Evolutionary conservation across 148 eudicot genomes (phyloP).

Genomic region (Rhododendron vialii): DNA sequence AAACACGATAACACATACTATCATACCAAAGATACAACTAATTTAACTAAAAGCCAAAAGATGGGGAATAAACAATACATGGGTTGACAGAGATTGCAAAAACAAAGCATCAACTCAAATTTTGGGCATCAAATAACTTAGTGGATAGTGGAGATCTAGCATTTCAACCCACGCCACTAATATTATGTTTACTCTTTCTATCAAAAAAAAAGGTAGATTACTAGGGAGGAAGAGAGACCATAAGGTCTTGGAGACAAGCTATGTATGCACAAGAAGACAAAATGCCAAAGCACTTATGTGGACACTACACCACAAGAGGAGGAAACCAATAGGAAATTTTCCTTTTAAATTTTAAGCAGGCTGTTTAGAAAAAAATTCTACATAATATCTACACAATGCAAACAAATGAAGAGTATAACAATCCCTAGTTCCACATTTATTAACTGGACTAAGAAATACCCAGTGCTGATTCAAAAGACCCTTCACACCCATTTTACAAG

Average conservation of each 20-base stretch:
- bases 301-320: background rate
- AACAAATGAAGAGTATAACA: background rate
- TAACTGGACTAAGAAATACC: background rate
- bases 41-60: background rate
- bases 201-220: background rate
- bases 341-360: background rate
- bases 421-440: background rate
- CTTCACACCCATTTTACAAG: background rate
- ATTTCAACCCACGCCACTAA: background rate
- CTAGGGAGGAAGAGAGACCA: background rate
- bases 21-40: background rate
- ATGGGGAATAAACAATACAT: background rate
- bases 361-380: background rate
- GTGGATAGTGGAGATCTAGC: background rate
- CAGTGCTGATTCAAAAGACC: background rate
- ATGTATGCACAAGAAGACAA: background rate
- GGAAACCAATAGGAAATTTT: background rate
- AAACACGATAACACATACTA: constrained; percentile 18
- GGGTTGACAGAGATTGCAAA: background rate
- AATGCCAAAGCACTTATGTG: background rate
- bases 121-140: background rate
- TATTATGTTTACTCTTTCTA: background rate
- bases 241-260: background rate
- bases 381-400: background rate
- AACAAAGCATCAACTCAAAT: background rate